Conservation (phyloP, 257 asterid species). For the Rhazya stricta region DNA sequence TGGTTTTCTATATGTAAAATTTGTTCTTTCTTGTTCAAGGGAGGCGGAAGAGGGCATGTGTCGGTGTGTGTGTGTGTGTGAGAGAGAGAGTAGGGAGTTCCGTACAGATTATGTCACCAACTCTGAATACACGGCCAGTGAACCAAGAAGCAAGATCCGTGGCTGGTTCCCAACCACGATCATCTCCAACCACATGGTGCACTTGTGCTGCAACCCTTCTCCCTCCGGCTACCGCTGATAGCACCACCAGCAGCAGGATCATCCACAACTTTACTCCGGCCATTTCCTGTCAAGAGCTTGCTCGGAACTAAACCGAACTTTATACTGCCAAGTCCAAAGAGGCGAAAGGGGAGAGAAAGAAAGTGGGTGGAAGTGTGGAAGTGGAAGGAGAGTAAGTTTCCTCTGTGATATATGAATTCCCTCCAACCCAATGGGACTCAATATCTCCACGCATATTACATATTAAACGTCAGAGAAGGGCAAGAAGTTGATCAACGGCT, state of each 20-base stretch:
- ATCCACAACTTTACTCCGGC: not conserved
- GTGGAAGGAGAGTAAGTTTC: too few relatives aligned
- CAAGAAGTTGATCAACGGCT: not conserved
- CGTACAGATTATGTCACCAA: slow-evolving; percentile 70
- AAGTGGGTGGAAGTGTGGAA: not conserved
- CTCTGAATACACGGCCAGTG: slow-evolving; percentile 50
- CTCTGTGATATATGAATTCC: not conserved
- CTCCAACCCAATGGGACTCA: not conserved
- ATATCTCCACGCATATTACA: too few relatives aligned
- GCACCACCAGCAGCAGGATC: slow-evolving; percentile 9
- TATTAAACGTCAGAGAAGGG: too few relatives aligned
- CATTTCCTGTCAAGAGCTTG: slow-evolving; percentile 5
- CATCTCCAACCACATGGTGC: slow-evolving; percentile 62
- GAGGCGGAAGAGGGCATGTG: not conserved
- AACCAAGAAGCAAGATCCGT: slow-evolving; percentile 46
- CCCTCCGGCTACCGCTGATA: slow-evolving; percentile 14
- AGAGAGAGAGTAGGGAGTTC: not conserved
- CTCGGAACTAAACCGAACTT: not conserved
- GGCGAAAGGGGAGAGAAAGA: not conserved
- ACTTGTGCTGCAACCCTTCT: slow-evolving; percentile 32
- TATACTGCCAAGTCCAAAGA: not conserved
- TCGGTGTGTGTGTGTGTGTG: not conserved
- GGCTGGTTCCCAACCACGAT: slow-evolving; percentile 40
- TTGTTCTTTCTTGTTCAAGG: too few relatives aligned
- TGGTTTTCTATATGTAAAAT: too few relatives aligned